Evolutionary conservation across 163 green algal genomes (phyloP).

Genomic region (Coccomyxa subellipsoidea): DNA sequence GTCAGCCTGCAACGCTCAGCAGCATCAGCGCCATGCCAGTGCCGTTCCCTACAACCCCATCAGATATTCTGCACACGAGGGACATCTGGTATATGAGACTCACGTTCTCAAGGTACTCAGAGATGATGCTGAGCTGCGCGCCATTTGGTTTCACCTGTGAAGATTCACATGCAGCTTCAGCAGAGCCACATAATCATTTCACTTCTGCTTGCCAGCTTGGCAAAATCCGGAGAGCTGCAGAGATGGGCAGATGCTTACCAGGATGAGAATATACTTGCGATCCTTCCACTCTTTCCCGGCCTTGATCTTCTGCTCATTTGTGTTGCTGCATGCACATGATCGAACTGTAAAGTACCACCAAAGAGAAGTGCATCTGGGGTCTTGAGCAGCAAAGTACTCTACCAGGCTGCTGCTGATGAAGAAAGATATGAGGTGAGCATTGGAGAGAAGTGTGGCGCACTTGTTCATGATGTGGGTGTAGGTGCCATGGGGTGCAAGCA

Average conservation of each 20-base stretch:
- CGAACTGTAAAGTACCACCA: neutral
- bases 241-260: neutral
- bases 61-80: neutral
- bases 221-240: neutral
- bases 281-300: conserved; percentile 3
- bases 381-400: neutral
- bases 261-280: neutral
- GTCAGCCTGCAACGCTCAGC: neutral
- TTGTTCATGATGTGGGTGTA: conserved; percentile 9
- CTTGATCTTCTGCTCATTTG: neutral
- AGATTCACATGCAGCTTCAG: too few species aligned
- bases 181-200: too few species aligned
- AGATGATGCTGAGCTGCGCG: neutral
- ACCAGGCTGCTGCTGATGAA: neutral
- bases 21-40: neutral
- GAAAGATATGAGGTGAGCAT: neutral
- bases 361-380: neutral
- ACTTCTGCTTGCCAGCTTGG: too few species aligned
- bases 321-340: neutral
- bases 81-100: neutral
- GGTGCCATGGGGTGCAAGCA: neutral
- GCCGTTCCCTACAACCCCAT: neutral
- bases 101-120: neutral
- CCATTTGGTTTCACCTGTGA: conserved; percentile 6
- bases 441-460: neutral